Evolutionary conservation across 768 basidiomycete species (phyloP).

Genomic region (Mycena albidolilacea): DNA sequence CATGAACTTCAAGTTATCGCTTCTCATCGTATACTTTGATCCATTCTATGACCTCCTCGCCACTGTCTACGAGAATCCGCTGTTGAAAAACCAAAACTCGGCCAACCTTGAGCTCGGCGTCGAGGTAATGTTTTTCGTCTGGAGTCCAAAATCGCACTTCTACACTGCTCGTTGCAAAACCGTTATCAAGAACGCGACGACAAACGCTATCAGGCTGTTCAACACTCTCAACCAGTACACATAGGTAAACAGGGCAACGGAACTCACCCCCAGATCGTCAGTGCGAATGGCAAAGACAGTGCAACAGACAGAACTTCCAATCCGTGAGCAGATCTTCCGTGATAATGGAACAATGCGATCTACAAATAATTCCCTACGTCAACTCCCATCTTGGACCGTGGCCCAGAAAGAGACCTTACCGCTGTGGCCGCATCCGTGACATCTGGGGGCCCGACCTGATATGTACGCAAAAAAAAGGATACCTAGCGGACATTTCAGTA

Average conservation of each 20-base stretch:
- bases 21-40: no score
- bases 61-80: no score
- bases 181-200: background rate
- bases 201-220: background rate
- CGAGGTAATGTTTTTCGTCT: no score
- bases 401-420: background rate
- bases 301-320: background rate
- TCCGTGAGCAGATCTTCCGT: background rate
- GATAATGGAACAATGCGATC: background rate
- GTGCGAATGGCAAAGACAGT: constrained; percentile 5
- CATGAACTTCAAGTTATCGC: no score
- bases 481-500: no score
- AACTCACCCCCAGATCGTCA: constrained; percentile 10
- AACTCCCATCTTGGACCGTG: background rate
- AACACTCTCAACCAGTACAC: background rate
- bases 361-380: no score
- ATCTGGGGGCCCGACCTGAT: background rate
- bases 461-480: background rate
- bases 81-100: no score
- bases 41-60: no score
- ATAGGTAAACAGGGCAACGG: background rate
- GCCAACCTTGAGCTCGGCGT: no score
- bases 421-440: background rate
- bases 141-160: background rate
- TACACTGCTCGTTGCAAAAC: background rate